These are phyloP conservation scores for Wickerhamomyces queroliae DNA, from an alignment of 805 yeast species.

Conservation along the genomic window DNA sequence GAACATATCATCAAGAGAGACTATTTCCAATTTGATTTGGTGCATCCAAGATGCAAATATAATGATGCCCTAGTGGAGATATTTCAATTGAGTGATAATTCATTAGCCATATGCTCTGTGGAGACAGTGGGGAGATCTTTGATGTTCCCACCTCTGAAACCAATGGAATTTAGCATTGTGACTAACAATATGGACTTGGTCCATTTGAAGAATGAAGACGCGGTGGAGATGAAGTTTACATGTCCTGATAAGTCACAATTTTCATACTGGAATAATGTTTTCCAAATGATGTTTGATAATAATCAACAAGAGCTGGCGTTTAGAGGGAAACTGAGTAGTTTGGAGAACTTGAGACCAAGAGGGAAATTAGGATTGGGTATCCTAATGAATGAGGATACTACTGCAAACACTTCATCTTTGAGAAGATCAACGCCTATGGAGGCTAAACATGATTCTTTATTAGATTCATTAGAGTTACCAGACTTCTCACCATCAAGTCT, in stretches of 20 bases:
- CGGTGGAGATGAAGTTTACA: constrained; percentile 8
- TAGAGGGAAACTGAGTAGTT: constrained; percentile 5
- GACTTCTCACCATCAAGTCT: too few relatives aligned
- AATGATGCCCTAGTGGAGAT: constrained; percentile 12
- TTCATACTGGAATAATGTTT: constrained; percentile 15
- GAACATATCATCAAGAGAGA: constrained; percentile 17
- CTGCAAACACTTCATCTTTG: constrained; percentile 3
- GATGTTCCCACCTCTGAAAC: constrained; percentile 17
- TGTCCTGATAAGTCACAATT: constrained; percentile 21
- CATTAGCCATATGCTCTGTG: constrained; percentile 18
- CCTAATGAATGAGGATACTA: constrained; percentile 3
- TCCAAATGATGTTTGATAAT: constrained; percentile 5
- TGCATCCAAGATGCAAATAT: constrained; percentile 6
- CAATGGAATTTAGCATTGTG: constrained; percentile 8
- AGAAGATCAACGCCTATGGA: constrained; percentile 14
- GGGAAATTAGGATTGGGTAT: constrained; percentile 18
- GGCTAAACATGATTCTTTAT: constrained; percentile 15
- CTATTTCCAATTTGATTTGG: constrained; percentile 16
- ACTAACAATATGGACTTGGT: constrained; percentile 9
- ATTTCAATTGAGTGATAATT: constrained; percentile 11
- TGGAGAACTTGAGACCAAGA: constrained; percentile 8
- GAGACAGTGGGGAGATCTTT: constrained; percentile 18
- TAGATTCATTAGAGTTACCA: constrained; percentile 1
- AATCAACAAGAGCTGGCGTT: constrained; percentile 3
- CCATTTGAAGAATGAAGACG: constrained; percentile 1